A percentile compares a stretch with the other conserved stretches of the same genome.
These are phyloP conservation scores for Neofusicoccum cordaticola DNA, from an alignment of 2,329 filamentous ascomycete genomes.

Conservation along the genomic window DNA sequence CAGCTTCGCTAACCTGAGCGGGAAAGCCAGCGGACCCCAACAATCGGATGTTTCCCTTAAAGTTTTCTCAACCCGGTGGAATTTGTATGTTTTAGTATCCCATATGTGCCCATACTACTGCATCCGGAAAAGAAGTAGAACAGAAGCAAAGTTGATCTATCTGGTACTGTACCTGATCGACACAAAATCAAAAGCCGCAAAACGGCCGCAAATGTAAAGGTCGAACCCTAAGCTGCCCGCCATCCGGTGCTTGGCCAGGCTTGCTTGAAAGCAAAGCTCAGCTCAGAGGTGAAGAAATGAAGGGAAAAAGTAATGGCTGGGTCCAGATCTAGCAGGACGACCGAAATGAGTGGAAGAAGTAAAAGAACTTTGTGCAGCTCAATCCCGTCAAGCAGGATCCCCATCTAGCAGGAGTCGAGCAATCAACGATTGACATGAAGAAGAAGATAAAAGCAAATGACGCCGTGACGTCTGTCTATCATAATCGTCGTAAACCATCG, in stretches of 20 bases:
- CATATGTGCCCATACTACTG: neutral
- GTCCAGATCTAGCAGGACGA: too few relatives aligned
- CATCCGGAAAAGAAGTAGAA: neutral
- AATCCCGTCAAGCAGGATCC: neutral
- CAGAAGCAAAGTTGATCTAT: neutral
- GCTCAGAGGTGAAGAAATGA: neutral
- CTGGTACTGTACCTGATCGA: neutral
- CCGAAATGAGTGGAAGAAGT: too few relatives aligned
- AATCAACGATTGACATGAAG: neutral
- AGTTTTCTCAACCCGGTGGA: too few relatives aligned
- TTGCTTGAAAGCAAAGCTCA: neutral
- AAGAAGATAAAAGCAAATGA: neutral
- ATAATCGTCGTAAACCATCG: neutral
- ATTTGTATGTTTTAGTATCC: too few relatives aligned
- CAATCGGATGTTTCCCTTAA: too few relatives aligned
- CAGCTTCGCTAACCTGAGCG: too few relatives aligned
- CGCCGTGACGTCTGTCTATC: neutral
- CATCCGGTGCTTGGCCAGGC: neutral
- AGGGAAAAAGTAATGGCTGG: neutral
- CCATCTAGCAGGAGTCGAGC: neutral
- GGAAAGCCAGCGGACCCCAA: too few relatives aligned
- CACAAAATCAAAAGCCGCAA: neutral
- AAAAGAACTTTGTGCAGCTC: too few relatives aligned
- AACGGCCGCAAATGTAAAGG: neutral
- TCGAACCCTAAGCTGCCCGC: neutral